Percentiles rank a stretch among this genome's conserved stretches.
Evolutionary conservation across 2,329 filamentous ascomycete species (phyloP).

Genomic region (Erysiphe neolycopersici): DNA sequence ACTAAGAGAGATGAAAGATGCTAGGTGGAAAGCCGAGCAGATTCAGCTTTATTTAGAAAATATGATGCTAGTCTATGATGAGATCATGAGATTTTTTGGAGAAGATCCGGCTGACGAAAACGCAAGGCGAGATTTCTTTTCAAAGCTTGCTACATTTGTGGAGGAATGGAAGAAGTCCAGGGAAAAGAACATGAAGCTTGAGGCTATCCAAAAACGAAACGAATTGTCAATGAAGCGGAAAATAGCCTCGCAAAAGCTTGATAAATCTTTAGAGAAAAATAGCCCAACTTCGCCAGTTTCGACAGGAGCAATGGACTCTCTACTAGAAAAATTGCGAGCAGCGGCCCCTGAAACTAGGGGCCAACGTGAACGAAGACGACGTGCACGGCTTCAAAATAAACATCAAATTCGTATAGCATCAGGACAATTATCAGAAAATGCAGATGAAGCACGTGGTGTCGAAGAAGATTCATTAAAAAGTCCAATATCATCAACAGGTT

Average conservation of each 20-base stretch:
- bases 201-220: conserved; percentile 62
- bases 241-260: conserved; percentile 36
- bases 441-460: conserved; percentile 31
- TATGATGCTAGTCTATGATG: conserved; percentile 72
- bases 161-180: conserved; percentile 86
- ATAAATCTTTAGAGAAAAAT: conserved; percentile 15
- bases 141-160: conserved; percentile 75
- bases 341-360: conserved; percentile 77
- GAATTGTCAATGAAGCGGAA: conserved; percentile 87
- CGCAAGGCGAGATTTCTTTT: conserved; percentile 82
- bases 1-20: conserved; percentile 88
- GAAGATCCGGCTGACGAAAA: conserved; percentile 83
- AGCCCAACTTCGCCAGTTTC: conserved; percentile 38
- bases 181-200: conserved; percentile 67
- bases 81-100: conserved; percentile 91
- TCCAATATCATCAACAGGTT: conserved; percentile 17
- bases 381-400: conserved; percentile 68
- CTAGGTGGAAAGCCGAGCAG: conserved; percentile 82
- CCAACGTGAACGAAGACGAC: conserved; percentile 63
- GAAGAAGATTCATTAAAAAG: conserved; percentile 24
- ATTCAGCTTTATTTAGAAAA: conserved; percentile 83
- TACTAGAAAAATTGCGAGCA: conserved; percentile 82
- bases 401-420: conserved; percentile 77
- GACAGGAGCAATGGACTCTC: conserved; percentile 82
- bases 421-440: conserved; percentile 65